Percentiles rank a stretch among this genome's conserved stretches.
These are phyloP conservation scores for Ceratobasidium sp. DNA, from an alignment of 1,284 basidiomycete genomes.

Conservation along the genomic window DNA sequence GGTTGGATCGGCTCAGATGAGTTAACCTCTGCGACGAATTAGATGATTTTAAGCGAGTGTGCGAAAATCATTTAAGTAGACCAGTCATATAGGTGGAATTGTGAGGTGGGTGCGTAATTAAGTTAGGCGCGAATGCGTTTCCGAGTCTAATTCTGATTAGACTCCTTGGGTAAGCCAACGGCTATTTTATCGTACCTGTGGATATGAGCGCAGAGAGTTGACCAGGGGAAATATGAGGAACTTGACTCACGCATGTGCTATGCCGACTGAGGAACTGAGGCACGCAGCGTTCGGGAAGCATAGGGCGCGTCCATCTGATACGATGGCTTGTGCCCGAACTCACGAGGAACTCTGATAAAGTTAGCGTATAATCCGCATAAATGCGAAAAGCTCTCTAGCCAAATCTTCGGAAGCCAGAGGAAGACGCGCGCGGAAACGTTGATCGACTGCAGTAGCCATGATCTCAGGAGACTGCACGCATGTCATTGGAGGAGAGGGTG, in stretches of 20 bases:
- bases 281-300: constrained; percentile 11
- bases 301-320: constrained; percentile 11
- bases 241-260: neutral
- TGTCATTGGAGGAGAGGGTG: neutral
- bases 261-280: constrained; percentile 6
- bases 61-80: neutral
- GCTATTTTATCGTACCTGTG: neutral
- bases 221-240: neutral
- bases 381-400: no score
- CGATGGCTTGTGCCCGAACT: neutral
- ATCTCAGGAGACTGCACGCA: constrained; percentile 6
- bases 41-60: neutral
- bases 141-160: neutral
- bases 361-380: constrained; percentile 6
- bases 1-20: neutral
- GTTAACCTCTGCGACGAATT: neutral
- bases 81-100: neutral
- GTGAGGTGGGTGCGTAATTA: neutral
- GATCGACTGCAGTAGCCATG: neutral
- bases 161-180: neutral
- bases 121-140: neutral
- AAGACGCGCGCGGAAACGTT: constrained; percentile 9
- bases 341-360: constrained; percentile 4
- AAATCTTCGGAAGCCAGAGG: neutral
- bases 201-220: neutral